Percentiles rank a stretch among this genome's conserved stretches.
phyloP scores from a whole-genome alignment of 768 basidiomycete genomes.

The Mycena polygramma region DNA sequence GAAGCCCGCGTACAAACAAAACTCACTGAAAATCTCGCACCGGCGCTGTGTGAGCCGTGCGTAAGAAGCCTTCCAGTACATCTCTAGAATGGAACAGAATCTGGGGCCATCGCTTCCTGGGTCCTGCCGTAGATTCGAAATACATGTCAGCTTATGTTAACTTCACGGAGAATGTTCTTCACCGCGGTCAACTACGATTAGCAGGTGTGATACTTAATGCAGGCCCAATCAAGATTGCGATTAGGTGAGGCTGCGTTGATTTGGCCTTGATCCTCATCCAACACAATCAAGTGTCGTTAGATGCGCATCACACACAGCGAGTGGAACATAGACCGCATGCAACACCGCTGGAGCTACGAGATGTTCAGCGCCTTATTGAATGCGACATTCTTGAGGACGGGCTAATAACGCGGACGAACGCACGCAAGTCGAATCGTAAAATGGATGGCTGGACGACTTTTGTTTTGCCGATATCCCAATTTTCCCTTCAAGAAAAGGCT shows the following conservation, averaged over 20 bases:
- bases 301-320: conserved; percentile 22
- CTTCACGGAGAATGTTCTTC: conserved; percentile 31
- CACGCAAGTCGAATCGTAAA: neutral
- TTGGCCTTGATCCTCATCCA: no score
- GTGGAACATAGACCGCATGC: conserved; percentile 4
- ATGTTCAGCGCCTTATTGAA: conserved; percentile 3
- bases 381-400: conserved; percentile 13
- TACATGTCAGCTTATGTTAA: neutral
- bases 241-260: conserved; percentile 31
- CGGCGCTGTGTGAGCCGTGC: neutral
- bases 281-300: conserved; percentile 22
- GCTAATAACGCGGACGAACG: conserved; percentile 4
- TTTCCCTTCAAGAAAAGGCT: no score
- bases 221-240: conserved; percentile 30
- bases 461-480: no score
- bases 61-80: neutral
- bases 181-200: conserved; percentile 21
- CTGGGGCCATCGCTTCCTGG: neutral
- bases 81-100: neutral
- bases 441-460: no score
- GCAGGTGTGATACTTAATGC: conserved; percentile 25
- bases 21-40: conserved; percentile 25
- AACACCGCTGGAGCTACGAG: neutral
- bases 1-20: conserved; percentile 11
- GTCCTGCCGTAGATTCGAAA: conserved; percentile 17